These are phyloP conservation scores for Globisporangium takayamanum DNA, from an alignment of 352 stramenopile genomes.

Conservation along the genomic window DNA sequence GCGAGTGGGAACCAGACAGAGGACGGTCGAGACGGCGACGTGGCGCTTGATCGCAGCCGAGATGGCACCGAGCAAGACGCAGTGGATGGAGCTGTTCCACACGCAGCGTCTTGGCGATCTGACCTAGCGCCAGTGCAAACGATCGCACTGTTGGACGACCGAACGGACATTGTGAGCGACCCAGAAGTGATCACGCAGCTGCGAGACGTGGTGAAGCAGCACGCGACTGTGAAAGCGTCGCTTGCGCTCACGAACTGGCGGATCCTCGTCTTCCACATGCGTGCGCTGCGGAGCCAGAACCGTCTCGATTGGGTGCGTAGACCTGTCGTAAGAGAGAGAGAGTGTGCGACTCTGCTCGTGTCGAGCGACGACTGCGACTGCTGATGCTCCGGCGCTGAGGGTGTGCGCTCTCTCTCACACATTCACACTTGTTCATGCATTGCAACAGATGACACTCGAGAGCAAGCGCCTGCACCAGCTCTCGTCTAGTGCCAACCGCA, in stretches of 20 bases:
- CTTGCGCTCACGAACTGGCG: slow-evolving; percentile 34
- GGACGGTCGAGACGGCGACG: background rate
- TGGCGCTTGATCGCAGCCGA: background rate
- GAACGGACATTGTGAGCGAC: slow-evolving; percentile 23
- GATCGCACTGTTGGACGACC: background rate
- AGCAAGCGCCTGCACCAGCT: slow-evolving; percentile 5
- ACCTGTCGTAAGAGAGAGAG: background rate
- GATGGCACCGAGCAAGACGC: background rate
- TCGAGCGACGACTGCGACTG: too few relatives aligned
- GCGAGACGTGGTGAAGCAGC: slow-evolving; percentile 33
- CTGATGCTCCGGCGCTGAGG: too few relatives aligned
- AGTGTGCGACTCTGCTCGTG: too few relatives aligned
- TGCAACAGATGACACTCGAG: slow-evolving; percentile 13
- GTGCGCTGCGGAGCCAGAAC: slow-evolving; percentile 16
- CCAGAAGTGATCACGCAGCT: slow-evolving; percentile 46
- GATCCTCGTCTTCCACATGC: slow-evolving; percentile 34
- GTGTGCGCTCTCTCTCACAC: background rate
- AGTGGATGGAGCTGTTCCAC: background rate
- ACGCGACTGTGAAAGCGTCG: slow-evolving; percentile 16
- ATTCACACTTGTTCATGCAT: background rate
- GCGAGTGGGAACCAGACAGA: background rate
- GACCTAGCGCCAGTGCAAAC: background rate
- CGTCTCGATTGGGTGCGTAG: slow-evolving; percentile 38
- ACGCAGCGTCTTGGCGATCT: background rate
- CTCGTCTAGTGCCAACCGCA: background rate